phyloP scores from a whole-genome alignment of 2,329 filamentous ascomycete genomes.

The Aureobasidium sp. region DNA sequence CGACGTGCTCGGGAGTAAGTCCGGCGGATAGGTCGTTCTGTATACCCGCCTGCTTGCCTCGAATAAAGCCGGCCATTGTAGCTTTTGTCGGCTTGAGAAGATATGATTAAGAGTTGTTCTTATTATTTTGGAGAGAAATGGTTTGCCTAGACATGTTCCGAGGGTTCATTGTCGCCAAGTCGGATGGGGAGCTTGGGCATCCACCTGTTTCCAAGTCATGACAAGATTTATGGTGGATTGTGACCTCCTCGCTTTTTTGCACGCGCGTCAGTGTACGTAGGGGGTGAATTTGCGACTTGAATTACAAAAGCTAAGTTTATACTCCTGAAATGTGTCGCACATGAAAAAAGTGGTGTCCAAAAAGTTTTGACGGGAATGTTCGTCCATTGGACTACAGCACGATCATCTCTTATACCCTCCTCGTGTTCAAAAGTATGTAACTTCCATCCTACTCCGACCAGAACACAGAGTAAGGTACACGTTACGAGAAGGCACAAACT shows the following conservation, averaged over 20 bases:
- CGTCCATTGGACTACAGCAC: no score
- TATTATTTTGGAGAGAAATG: background rate
- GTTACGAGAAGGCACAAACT: background rate
- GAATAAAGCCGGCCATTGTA: conserved; percentile 74
- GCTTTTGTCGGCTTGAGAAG: background rate
- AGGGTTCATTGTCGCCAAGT: background rate
- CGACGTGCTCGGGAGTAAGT: conserved; percentile 68
- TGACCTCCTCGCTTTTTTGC: background rate
- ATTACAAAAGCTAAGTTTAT: no score
- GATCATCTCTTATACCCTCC: no score
- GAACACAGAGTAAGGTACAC: background rate
- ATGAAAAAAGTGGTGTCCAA: no score
- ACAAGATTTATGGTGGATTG: background rate
- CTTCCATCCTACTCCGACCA: no score
- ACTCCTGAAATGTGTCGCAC: no score
- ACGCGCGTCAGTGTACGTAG: background rate
- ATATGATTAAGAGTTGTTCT: background rate
- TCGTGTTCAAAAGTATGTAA: no score
- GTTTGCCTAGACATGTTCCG: background rate
- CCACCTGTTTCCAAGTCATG: background rate
- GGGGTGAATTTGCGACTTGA: no score
- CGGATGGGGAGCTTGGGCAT: background rate
- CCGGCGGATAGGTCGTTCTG: conserved; percentile 82
- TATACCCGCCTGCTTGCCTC: conserved; percentile 89
- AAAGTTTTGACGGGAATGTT: no score